Evolutionary conservation across 768 basidiomycete species (phyloP).

Genomic region (Suillus americanus): DNA sequence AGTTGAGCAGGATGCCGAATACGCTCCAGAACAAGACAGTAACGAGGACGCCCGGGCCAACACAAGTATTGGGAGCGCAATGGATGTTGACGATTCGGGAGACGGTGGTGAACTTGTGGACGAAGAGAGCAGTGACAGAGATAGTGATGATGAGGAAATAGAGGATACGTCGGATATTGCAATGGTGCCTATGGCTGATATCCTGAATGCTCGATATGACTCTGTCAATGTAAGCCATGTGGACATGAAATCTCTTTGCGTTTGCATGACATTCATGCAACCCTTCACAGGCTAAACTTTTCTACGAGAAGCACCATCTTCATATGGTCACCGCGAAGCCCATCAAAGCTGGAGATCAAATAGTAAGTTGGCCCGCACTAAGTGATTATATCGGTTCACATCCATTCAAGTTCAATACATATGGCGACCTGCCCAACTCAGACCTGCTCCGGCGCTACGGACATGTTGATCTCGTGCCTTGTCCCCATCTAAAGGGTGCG

Average conservation of each 20-base stretch:
- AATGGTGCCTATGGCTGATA: slow-evolving; percentile 97
- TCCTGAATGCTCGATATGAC: slow-evolving; percentile 87
- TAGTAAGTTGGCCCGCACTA: slow-evolving; percentile 51
- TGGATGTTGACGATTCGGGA: slow-evolving; percentile 31
- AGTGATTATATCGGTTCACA: not conserved
- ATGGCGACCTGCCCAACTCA: slow-evolving; percentile 89
- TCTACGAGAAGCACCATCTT: slow-evolving; percentile 69
- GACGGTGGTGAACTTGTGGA: slow-evolving; percentile 18
- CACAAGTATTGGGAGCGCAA: slow-evolving; percentile 20
- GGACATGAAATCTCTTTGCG: not conserved
- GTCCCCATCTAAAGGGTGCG: slow-evolving; percentile 36
- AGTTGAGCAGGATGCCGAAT: slow-evolving; percentile 18
- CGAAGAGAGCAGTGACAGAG: slow-evolving; percentile 42
- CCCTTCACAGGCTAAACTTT: slow-evolving; percentile 70
- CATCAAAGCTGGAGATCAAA: slow-evolving; percentile 81
- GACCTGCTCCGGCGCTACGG: slow-evolving; percentile 95
- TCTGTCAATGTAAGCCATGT: slow-evolving; percentile 71
- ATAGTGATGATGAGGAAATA: slow-evolving; percentile 46
- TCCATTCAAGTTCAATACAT: slow-evolving; percentile 82
- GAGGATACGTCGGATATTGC: slow-evolving; percentile 66
- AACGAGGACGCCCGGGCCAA: slow-evolving; percentile 33
- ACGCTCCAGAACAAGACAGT: slow-evolving; percentile 36
- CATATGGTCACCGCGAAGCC: slow-evolving; percentile 79
- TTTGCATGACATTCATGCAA: slow-evolving; percentile 6
- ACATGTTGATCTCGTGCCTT: slow-evolving; percentile 76